These are phyloP conservation scores for Pyrenochaeta sp. DNA, from an alignment of 2,329 filamentous ascomycete species.

Conservation along the genomic window DNA sequence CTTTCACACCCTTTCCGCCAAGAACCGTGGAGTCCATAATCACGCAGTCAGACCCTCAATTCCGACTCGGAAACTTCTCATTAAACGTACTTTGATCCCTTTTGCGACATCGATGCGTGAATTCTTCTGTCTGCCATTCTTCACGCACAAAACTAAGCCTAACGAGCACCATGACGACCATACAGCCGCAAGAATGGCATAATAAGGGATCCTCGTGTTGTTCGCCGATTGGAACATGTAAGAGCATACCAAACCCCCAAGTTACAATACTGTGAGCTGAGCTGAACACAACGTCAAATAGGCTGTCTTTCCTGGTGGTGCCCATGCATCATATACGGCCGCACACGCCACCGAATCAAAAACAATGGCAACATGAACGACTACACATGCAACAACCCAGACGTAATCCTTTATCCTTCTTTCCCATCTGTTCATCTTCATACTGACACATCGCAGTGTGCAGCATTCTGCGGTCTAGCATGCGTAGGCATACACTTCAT, in stretches of 20 bases:
- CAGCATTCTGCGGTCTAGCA: constrained; percentile 33
- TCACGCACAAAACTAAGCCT: neutral
- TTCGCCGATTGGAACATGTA: constrained; percentile 41
- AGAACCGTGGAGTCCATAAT: too few relatives aligned
- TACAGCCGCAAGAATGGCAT: constrained; percentile 41
- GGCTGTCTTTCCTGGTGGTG: constrained; percentile 46
- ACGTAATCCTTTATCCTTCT: constrained; percentile 20
- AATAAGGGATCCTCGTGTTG: constrained; percentile 40
- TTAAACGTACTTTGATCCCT: too few relatives aligned
- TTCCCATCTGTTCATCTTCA: neutral
- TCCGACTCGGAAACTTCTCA: too few relatives aligned
- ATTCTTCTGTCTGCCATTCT: neutral
- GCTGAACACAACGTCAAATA: constrained; percentile 12
- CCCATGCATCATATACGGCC: constrained; percentile 44
- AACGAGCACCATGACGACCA: constrained; percentile 25
- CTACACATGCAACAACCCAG: constrained; percentile 39
- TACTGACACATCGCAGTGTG: constrained; percentile 33
- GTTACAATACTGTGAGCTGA: neutral
- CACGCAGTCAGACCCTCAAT: too few relatives aligned
- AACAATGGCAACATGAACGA: constrained; percentile 36
- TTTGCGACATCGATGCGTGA: too few relatives aligned
- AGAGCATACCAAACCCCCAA: neutral
- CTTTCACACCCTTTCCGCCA: too few relatives aligned
- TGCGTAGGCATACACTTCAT: constrained; percentile 40
- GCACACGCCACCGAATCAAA: constrained; percentile 40